phyloP scores from a whole-genome alignment of 2,329 filamentous ascomycete species.

The Dactylellina parvicollis region DNA sequence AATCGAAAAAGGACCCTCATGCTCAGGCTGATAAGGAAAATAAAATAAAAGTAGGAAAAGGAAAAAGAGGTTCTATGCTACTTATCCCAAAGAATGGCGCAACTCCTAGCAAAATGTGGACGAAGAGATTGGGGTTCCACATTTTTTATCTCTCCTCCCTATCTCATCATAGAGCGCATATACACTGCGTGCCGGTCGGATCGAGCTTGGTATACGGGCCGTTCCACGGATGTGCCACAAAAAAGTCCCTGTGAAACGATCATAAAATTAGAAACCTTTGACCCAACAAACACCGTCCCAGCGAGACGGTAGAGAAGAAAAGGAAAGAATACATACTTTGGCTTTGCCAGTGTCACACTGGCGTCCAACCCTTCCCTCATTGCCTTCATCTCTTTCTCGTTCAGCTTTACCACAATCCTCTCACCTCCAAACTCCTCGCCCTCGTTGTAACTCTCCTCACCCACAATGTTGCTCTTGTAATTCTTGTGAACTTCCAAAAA shows the following conservation, averaged over 20 bases:
- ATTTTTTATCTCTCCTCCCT: too few relatives aligned
- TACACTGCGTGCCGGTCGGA: slow-evolving; percentile 52
- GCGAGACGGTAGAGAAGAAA: background rate
- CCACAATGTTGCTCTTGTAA: slow-evolving; percentile 37
- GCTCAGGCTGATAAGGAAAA: background rate
- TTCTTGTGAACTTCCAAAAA: slow-evolving; percentile 49
- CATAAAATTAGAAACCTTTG: slow-evolving; percentile 17
- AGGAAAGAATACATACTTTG: slow-evolving; percentile 29
- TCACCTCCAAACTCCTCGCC: slow-evolving; percentile 48
- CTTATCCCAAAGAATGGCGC: background rate
- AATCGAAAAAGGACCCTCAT: background rate
- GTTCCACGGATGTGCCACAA: slow-evolving; percentile 48
- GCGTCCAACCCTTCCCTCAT: slow-evolving; percentile 49
- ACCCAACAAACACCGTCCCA: background rate
- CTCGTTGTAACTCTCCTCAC: slow-evolving; percentile 35
- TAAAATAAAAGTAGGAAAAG: background rate
- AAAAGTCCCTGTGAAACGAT: slow-evolving; percentile 37
- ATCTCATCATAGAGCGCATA: slow-evolving; percentile 38
- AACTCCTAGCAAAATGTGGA: background rate
- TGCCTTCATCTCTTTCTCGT: slow-evolving; percentile 51
- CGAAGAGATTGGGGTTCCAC: background rate
- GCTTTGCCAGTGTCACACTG: slow-evolving; percentile 44
- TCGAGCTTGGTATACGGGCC: slow-evolving; percentile 45
- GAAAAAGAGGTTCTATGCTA: background rate
- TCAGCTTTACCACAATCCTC: slow-evolving; percentile 39